Base-by-base conservation (phyloP, 2,329 filamentous ascomycete genomes). In the Aspergillus fumigatiaffinis region DNA sequence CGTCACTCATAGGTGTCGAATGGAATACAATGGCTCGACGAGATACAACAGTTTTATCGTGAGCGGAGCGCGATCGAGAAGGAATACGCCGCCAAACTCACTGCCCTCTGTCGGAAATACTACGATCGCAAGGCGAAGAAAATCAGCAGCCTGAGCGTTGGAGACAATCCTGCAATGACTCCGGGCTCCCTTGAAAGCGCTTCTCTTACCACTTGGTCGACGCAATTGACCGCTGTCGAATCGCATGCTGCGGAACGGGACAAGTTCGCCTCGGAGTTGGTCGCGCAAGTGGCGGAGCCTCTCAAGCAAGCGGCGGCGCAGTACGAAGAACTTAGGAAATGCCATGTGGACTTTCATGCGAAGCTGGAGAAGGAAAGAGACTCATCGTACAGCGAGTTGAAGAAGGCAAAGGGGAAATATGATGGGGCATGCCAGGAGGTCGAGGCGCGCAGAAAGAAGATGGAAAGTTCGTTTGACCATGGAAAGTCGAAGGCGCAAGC, bases 51-150 rank as follows among this genome's bases (percentile, higher is more conserved):
- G 71, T 99, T 97, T 80, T 99, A 97, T 80, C 90, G 94, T 63
- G 94, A 99, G 76, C 86, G 95, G 57, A 91, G 91, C 71, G 86
- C 81, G 38, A 96, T 99, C 73, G 94, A 99, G 78, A 97, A 96
- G 78, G 95, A 99, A 74, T 97, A 99, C 75, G 89, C 91, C 68
- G 84, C 88, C 62, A 97, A 93, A 76, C 86, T 99, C 63, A 89
- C 85, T 66, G 87, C 86, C 2, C 80, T 99, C 52, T 94, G 93
- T 55, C 96, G 94, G 80, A 97, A 94, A 74, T 97, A 97, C 79
- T 94, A 91, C 71, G 95, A 99, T 70, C 95, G 95, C 81, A 99
- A 97, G 81, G 87, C 90, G 50, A 92, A 88, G 76, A 97, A 94
- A 79, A 88, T 89, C 47, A 89, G 91, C 65, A 88, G 83, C 68